These are phyloP conservation scores for Anastatica hierochuntica DNA, from an alignment of 345 rosid species.

Conservation along the genomic window DNA sequence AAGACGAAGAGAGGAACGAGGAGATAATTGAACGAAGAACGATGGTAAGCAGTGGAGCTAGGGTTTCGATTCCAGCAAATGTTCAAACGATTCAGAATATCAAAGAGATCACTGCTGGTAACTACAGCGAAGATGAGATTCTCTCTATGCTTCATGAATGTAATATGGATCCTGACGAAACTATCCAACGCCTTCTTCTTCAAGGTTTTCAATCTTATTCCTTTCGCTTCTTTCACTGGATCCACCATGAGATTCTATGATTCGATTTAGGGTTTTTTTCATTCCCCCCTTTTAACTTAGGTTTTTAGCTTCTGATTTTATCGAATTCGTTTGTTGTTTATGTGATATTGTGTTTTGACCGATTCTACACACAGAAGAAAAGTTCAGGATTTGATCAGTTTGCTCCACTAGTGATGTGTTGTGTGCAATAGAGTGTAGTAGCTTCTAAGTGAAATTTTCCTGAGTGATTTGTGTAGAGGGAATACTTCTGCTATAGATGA, in stretches of 20 bases:
- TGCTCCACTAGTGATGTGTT: too few relatives aligned
- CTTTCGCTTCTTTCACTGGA: conserved; percentile 11
- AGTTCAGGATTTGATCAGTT: too few relatives aligned
- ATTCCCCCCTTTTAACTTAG: not conserved
- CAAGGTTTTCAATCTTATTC: conserved; percentile 39
- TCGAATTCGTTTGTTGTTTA: too few relatives aligned
- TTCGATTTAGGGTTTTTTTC: conserved; percentile 12
- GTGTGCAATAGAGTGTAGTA: too few relatives aligned
- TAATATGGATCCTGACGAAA: conserved; percentile 88
- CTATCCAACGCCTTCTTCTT: conserved; percentile 54
- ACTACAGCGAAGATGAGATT: conserved; percentile 89
- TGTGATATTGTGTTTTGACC: too few relatives aligned
- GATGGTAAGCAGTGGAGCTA: conserved; percentile 65
- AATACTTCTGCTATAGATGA: conserved; percentile 5
- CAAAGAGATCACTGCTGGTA: conserved; percentile 63
- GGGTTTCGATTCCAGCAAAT: conserved; percentile 60
- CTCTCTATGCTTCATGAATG: conserved; percentile 87
- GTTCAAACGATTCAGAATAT: conserved; percentile 57
- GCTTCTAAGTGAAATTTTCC: conserved; percentile 4
- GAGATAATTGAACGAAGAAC: not conserved
- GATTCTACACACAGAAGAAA: too few relatives aligned
- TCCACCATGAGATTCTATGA: conserved; percentile 4
- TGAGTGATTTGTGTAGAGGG: not conserved
- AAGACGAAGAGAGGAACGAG: conserved; percentile 26
- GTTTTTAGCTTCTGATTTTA: conserved; percentile 25